A percentile compares a stretch with the other conserved stretches of the same genome.
phyloP scores from a whole-genome alignment of 768 basidiomycete species.

The Lepiota subincarnata region DNA sequence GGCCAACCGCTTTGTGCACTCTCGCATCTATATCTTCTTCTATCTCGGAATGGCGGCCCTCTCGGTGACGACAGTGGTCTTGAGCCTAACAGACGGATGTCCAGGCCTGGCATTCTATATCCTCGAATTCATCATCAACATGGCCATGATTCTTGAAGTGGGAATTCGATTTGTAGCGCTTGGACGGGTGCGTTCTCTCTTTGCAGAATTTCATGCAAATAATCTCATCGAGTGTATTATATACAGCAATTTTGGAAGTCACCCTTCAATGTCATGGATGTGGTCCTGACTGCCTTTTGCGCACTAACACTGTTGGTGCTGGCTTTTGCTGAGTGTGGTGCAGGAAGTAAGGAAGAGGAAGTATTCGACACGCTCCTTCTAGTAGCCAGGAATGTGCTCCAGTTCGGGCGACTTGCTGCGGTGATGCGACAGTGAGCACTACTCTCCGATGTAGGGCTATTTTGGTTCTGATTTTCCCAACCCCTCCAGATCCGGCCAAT shows the following conservation, averaged over 20 bases:
- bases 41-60: constrained; percentile 88
- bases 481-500: constrained; percentile 69
- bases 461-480: constrained; percentile 13
- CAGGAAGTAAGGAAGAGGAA: constrained; percentile 88
- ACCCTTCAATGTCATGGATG: constrained; percentile 87
- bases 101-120: constrained; percentile 87
- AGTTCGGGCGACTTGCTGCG: constrained; percentile 86
- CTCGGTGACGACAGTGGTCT: constrained; percentile 79
- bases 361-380: constrained; percentile 89
- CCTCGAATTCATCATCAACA: constrained; percentile 85
- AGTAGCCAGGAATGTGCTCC: constrained; percentile 88
- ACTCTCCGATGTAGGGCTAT: constrained; percentile 10
- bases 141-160: constrained; percentile 92
- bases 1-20: constrained; percentile 89
- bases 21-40: constrained; percentile 79
- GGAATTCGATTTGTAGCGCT: constrained; percentile 88
- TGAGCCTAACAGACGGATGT: constrained; percentile 81
- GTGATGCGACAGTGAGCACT: constrained; percentile 86
- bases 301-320: constrained; percentile 85
- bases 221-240: constrained; percentile 3
- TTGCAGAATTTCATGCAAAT: neutral
- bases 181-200: constrained; percentile 64
- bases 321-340: constrained; percentile 79
- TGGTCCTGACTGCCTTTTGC: constrained; percentile 86
- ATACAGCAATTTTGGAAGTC: constrained; percentile 93